Evolutionary conservation across 179 eudicot species (phyloP).

Genomic region (Camellia oleifera): DNA sequence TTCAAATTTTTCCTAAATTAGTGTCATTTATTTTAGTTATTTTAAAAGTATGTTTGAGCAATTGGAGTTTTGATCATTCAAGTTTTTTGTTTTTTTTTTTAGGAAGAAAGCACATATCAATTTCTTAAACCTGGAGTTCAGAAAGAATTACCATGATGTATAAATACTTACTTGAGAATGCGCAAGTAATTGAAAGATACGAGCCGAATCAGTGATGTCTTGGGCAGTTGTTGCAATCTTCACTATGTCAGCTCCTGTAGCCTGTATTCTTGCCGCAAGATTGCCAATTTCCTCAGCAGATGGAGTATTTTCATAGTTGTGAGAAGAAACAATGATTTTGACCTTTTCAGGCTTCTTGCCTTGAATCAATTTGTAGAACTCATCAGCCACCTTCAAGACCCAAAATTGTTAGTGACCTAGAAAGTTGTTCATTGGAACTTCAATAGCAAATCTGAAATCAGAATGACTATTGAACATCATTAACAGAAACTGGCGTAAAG

Average conservation of each 20-base stretch:
- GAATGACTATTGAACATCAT: background rate
- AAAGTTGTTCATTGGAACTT: background rate
- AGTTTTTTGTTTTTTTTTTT: too few species aligned
- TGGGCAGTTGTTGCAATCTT: slow-evolving; percentile 71
- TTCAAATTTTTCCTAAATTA: too few species aligned
- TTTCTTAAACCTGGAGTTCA: background rate
- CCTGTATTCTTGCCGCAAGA: slow-evolving; percentile 60
- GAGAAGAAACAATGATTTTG: slow-evolving; percentile 64
- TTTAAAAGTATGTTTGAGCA: too few species aligned
- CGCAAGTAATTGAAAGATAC: slow-evolving; percentile 58
- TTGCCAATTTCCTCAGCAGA: slow-evolving; percentile 60
- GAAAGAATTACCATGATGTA: background rate
- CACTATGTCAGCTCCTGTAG: slow-evolving; percentile 78
- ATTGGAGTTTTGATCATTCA: too few species aligned
- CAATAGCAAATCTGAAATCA: background rate
- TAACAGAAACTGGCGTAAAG: background rate
- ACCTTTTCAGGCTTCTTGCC: slow-evolving; percentile 52
- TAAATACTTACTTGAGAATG: slow-evolving; percentile 62
- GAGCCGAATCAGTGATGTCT: slow-evolving; percentile 67
- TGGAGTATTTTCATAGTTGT: slow-evolving; percentile 65
- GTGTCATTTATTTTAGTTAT: too few species aligned
- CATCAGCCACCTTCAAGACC: slow-evolving; percentile 53
- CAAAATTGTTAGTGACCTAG: background rate
- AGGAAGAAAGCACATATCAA: background rate
- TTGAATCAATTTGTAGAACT: slow-evolving; percentile 42